A percentile compares a stretch with the other conserved stretches of the same genome.
Conservation (phyloP, 352 stramenopile species). For the Globisporangium nagaii region DNA sequence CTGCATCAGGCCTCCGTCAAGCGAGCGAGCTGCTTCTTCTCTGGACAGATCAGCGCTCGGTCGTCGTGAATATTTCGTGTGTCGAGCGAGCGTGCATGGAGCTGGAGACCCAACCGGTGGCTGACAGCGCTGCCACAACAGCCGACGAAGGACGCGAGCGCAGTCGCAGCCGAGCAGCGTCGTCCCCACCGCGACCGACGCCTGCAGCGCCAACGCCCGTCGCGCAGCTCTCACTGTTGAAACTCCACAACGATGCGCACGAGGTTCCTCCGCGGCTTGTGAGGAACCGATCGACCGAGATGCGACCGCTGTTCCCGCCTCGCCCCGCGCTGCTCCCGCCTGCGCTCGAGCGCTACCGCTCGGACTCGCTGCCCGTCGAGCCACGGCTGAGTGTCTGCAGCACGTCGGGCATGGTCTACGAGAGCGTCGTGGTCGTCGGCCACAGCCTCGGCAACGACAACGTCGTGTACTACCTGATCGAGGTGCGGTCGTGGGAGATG, state of each 20-base stretch:
- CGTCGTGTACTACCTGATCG: slow-evolving; percentile 72
- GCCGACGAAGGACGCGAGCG: background rate
- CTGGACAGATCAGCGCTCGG: background rate
- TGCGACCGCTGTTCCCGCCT: slow-evolving; percentile 3
- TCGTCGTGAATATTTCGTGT: slow-evolving; percentile 1
- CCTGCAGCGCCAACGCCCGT: no score
- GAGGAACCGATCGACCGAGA: slow-evolving; percentile 12
- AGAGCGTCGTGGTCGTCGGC: slow-evolving; percentile 66
- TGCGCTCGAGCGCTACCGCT: slow-evolving; percentile 26
- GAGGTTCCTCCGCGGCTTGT: slow-evolving; percentile 7
- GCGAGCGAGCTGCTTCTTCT: background rate
- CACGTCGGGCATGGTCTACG: slow-evolving; percentile 63
- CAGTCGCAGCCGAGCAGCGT: background rate
- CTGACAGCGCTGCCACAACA: background rate
- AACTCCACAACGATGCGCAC: slow-evolving; percentile 7
- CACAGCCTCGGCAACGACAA: slow-evolving; percentile 55
- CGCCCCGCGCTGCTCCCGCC: slow-evolving; percentile 7
- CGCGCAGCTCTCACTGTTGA: background rate
- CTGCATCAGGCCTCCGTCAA: no score
- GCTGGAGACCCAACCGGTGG: slow-evolving; percentile 1
- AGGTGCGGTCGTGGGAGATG: slow-evolving; percentile 64
- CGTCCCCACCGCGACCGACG: background rate
- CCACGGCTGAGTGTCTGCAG: slow-evolving; percentile 54
- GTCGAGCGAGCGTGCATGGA: slow-evolving; percentile 4
- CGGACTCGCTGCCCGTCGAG: slow-evolving; percentile 29